Evolutionary conservation across 164 flowering plant genomes (phyloP).

Genomic region (Cinnamomum micranthum): DNA sequence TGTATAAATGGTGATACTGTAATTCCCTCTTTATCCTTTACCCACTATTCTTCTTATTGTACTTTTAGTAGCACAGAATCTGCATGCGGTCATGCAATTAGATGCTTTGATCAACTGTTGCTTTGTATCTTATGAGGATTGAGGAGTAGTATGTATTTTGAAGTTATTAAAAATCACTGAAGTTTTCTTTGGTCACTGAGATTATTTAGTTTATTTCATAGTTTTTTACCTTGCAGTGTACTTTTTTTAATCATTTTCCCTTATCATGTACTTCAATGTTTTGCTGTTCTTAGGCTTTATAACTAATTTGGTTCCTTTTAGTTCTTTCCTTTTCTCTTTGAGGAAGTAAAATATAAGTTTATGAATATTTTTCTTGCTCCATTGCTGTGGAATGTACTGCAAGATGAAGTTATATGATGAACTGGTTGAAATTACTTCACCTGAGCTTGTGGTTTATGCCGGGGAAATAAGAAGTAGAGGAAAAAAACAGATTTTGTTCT

Average conservation of each 20-base stretch:
- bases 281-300: neutral
- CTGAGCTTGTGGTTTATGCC: too few relatives aligned
- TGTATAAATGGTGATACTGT: slow-evolving; percentile 88
- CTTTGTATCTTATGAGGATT: neutral
- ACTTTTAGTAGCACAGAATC: slow-evolving; percentile 2
- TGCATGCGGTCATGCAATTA: neutral
- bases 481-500: too few relatives aligned
- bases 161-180: neutral
- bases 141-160: too few relatives aligned
- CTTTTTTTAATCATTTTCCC: neutral
- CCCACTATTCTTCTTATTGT: slow-evolving; percentile 4
- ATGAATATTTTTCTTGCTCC: too few relatives aligned
- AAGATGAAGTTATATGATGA: too few relatives aligned
- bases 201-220: neutral
- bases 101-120: neutral
- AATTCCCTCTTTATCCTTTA: slow-evolving; percentile 50
- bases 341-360: too few relatives aligned
- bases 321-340: too few relatives aligned
- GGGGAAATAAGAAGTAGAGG: too few relatives aligned
- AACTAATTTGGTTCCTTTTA: neutral
- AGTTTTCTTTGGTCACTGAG: neutral
- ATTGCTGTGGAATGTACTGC: too few relatives aligned
- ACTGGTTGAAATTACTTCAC: too few relatives aligned
- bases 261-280: neutral
- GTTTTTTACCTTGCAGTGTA: neutral